Evolutionary conservation across 208 protist species (phyloP).

Genomic region (Angomonas deanei): DNA sequence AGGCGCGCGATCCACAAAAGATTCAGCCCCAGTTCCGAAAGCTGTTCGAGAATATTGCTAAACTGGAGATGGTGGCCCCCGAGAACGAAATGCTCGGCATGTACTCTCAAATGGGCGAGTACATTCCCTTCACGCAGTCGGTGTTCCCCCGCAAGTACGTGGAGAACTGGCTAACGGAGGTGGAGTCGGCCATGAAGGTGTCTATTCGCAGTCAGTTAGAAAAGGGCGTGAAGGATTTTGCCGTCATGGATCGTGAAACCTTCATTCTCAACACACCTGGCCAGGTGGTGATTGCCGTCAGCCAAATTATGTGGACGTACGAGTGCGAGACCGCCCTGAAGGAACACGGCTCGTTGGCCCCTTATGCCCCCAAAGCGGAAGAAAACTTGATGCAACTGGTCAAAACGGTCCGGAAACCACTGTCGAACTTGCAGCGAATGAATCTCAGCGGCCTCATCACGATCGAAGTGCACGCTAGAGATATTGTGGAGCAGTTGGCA

Average conservation of each 20-base stretch:
- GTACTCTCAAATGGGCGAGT: constrained; percentile 94
- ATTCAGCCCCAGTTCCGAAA: constrained; percentile 96
- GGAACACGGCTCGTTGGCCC: constrained; percentile 73
- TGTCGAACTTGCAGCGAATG: constrained; percentile 88
- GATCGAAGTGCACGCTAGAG: constrained; percentile 94
- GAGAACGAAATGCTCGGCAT: constrained; percentile 94
- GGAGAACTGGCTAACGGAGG: constrained; percentile 96
- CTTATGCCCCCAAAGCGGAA: constrained; percentile 80
- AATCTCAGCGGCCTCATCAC: constrained; percentile 95
- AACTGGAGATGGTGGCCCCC: constrained; percentile 83
- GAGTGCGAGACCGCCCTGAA: constrained; percentile 83
- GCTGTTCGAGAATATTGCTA: constrained; percentile 94
- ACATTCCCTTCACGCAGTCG: constrained; percentile 89
- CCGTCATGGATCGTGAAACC: constrained; percentile 54
- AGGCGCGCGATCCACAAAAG: constrained; percentile 92
- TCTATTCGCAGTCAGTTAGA: constrained; percentile 88
- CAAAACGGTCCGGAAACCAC: constrained; percentile 79
- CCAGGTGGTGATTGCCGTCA: constrained; percentile 90
- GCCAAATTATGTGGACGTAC: constrained; percentile 94
- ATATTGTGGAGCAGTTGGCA: constrained; percentile 91
- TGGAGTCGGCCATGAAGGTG: constrained; percentile 93
- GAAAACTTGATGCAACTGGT: constrained; percentile 88
- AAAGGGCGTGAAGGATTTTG: constrained; percentile 73
- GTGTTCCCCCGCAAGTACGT: constrained; percentile 94
- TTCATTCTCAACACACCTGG: constrained; percentile 83